Conservation (phyloP, 73 alveolate species). For the Durusdinium trenchii region DNA sequence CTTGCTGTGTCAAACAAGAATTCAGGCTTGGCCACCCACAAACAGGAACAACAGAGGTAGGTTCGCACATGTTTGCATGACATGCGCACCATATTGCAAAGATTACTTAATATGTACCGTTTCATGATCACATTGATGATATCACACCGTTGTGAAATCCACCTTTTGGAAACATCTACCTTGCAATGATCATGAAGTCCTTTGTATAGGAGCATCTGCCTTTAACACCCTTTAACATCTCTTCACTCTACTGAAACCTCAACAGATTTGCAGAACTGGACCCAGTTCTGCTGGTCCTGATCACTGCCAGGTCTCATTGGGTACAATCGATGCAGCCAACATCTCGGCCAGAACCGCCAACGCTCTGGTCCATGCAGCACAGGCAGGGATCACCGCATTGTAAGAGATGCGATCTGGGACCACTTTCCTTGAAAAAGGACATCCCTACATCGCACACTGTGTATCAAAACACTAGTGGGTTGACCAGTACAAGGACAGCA, state of each 20-base stretch:
- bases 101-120: neutral
- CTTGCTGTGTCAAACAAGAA: neutral
- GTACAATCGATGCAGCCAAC: neutral
- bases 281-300: neutral
- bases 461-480: too few species aligned
- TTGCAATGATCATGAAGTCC: too few species aligned
- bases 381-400: constrained; percentile 73
- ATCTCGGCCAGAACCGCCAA: neutral
- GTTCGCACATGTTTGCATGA: neutral
- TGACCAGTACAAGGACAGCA: too few species aligned
- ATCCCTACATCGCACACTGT: neutral
- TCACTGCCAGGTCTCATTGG: neutral
- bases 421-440: constrained; percentile 11
- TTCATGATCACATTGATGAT: neutral
- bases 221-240: neutral
- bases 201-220: too few species aligned
- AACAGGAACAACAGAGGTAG: neutral
- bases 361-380: constrained; percentile 25
- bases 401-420: constrained; percentile 54
- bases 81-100: neutral
- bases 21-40: neutral
- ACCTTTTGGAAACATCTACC: too few species aligned
- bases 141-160: neutral
- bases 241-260: neutral
- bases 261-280: neutral